Evolutionary conservation across 2,329 filamentous ascomycete genomes (phyloP).

Genomic region (Zymoseptoria ardabiliae): DNA sequence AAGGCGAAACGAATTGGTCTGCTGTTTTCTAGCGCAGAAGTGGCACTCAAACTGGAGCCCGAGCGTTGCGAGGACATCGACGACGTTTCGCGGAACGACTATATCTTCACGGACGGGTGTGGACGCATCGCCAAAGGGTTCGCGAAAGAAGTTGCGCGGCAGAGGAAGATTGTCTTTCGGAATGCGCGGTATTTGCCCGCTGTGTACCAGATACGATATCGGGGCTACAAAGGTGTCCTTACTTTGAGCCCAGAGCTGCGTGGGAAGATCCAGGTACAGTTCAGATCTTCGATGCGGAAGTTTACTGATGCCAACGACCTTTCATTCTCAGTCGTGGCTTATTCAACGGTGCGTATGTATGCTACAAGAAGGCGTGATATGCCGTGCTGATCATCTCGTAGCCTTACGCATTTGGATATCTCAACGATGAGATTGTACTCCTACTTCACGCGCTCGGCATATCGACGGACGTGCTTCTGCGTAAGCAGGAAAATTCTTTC

Average conservation of each 20-base stretch:
- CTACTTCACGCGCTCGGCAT: constrained; percentile 2
- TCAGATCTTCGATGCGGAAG: constrained; percentile 1
- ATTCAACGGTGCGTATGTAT: constrained; percentile 1
- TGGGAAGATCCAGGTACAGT: neutral
- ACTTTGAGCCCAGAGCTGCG: neutral
- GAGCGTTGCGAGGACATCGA: constrained; percentile 1
- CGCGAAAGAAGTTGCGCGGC: neutral
- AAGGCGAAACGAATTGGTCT: constrained; percentile 2
- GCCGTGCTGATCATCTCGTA: neutral
- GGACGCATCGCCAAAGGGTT: neutral
- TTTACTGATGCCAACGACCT: constrained; percentile 1
- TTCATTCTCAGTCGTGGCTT: constrained; percentile 1
- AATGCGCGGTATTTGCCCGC: constrained; percentile 1
- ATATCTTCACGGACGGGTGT: constrained; percentile 2
- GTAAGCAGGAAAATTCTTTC: neutral
- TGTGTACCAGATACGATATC: constrained; percentile 4
- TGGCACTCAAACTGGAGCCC: neutral
- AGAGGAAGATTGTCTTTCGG: neutral
- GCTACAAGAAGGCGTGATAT: neutral
- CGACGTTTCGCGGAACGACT: neutral
- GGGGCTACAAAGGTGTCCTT: constrained; percentile 3
- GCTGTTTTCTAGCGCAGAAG: constrained; percentile 1
- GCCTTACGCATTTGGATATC: constrained; percentile 2
- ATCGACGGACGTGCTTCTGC: neutral
- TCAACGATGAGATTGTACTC: constrained; percentile 6